Percentiles rank a stretch among this genome's conserved stretches.
Evolutionary conservation across 83 land plant genomes (phyloP).

Genomic region (Diphasiastrum complanatum): DNA sequence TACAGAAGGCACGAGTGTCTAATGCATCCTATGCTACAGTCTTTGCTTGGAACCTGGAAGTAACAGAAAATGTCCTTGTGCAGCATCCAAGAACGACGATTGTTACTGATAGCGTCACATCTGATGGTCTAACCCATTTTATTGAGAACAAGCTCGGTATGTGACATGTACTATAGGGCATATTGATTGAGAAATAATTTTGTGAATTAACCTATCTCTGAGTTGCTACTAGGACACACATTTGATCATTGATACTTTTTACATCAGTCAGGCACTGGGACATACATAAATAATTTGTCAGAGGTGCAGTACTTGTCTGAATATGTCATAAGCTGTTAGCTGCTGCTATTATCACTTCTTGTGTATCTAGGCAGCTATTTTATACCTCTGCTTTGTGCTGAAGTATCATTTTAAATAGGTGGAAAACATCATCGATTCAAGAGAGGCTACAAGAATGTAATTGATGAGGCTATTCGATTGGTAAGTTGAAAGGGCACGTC

Average conservation of each 20-base stretch:
- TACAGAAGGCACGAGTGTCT: too few species aligned
- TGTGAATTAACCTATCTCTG: background rate
- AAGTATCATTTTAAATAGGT: slow-evolving; percentile 39
- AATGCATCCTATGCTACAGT: too few species aligned
- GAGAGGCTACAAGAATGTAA: slow-evolving; percentile 98
- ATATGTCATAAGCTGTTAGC: too few species aligned
- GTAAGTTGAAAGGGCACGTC: slow-evolving; percentile 34
- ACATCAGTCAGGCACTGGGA: too few species aligned
- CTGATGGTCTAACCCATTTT: slow-evolving; percentile 90
- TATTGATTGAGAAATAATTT: background rate
- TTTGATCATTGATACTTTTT: too few species aligned
- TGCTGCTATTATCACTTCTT: background rate
- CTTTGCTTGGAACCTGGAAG: too few species aligned
- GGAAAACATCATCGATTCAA: slow-evolving; percentile 98
- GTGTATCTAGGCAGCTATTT: background rate
- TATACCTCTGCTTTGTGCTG: background rate
- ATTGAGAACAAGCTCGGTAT: slow-evolving; percentile 89
- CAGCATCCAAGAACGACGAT: slow-evolving; percentile 97
- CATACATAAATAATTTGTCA: too few species aligned
- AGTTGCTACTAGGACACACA: background rate
- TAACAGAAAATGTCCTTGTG: too few species aligned
- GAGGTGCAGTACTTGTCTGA: too few species aligned
- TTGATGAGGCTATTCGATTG: slow-evolving; percentile 96
- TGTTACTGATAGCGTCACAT: slow-evolving; percentile 99
- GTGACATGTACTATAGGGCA: background rate